These are phyloP conservation scores for Exophiala sp. DNA, from an alignment of 2,329 filamentous ascomycete species.

Conservation along the genomic window DNA sequence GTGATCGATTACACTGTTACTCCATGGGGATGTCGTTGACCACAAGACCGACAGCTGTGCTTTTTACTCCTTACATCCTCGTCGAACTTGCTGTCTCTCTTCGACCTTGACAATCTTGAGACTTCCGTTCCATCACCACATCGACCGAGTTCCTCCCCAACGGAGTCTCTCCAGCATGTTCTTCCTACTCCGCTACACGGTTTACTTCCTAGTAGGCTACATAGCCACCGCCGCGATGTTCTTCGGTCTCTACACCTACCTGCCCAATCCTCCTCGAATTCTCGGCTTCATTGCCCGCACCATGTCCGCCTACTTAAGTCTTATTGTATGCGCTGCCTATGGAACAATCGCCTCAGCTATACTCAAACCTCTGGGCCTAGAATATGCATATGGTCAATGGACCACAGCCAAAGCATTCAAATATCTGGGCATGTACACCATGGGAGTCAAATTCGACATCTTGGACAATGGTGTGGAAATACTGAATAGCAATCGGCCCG, in stretches of 20 bases:
- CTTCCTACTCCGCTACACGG: slow-evolving; percentile 33
- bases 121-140: background rate
- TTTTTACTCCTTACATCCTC: background rate
- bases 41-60: background rate
- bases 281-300: slow-evolving; percentile 47
- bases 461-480: slow-evolving; percentile 62
- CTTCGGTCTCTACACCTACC: slow-evolving; percentile 42
- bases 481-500: slow-evolving; percentile 67
- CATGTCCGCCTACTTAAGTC: slow-evolving; percentile 44
- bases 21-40: background rate
- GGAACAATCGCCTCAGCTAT: slow-evolving; percentile 71
- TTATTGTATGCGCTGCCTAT: slow-evolving; percentile 58
- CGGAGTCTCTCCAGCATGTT: slow-evolving; percentile 20
- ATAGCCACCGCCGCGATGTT: slow-evolving; percentile 58
- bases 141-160: background rate
- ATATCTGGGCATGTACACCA: slow-evolving; percentile 68
- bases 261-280: slow-evolving; percentile 33
- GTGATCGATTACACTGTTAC: no score
- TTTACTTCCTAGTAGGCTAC: slow-evolving; percentile 57
- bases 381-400: slow-evolving; percentile 80
- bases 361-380: slow-evolving; percentile 64
- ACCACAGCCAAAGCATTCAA: slow-evolving; percentile 75
- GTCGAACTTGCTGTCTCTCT: no score
- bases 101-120: background rate
- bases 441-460: slow-evolving; percentile 71